phyloP scores from a whole-genome alignment of 352 stramenopile species.

The Pythium brachiatum region DNA sequence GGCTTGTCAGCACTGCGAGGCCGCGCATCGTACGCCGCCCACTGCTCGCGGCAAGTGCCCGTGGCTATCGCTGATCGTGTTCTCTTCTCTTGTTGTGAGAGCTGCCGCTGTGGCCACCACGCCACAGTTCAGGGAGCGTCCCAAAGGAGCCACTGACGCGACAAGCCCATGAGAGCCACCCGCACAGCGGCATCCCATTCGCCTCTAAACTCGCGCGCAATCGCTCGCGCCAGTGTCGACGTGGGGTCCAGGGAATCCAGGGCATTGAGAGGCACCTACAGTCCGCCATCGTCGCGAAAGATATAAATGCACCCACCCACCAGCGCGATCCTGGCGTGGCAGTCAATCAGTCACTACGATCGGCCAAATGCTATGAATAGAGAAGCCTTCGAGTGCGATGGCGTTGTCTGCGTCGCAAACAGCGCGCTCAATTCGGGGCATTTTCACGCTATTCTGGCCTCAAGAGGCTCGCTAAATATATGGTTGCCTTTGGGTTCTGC shows the following conservation, averaged over 20 bases:
- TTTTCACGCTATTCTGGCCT: no score
- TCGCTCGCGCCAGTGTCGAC: neutral
- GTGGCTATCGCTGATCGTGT: neutral
- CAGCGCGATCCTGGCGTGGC: neutral
- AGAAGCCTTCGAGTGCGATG: no score
- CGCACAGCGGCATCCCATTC: neutral
- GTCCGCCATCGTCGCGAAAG: neutral
- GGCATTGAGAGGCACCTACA: no score
- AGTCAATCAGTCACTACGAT: neutral
- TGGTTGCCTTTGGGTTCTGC: no score
- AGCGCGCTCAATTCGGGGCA: no score
- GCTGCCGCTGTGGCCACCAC: neutral
- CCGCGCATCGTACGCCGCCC: slow-evolving; percentile 1
- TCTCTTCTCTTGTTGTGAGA: neutral
- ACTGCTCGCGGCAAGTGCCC: neutral
- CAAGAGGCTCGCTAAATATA: no score
- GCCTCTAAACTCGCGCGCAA: neutral
- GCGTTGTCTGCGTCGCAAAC: no score
- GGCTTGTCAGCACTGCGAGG: neutral
- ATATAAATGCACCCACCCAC: slow-evolving; percentile 4
- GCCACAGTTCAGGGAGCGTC: neutral
- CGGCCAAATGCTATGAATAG: neutral
- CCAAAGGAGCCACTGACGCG: neutral
- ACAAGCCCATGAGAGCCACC: neutral
- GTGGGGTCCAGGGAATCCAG: no score